Evolutionary conservation across 202 grass and related monocot genomes (phyloP), one percentile per base, ranked within the genome.

Genomic region (Cymbopogon flexuosus): DNA sequence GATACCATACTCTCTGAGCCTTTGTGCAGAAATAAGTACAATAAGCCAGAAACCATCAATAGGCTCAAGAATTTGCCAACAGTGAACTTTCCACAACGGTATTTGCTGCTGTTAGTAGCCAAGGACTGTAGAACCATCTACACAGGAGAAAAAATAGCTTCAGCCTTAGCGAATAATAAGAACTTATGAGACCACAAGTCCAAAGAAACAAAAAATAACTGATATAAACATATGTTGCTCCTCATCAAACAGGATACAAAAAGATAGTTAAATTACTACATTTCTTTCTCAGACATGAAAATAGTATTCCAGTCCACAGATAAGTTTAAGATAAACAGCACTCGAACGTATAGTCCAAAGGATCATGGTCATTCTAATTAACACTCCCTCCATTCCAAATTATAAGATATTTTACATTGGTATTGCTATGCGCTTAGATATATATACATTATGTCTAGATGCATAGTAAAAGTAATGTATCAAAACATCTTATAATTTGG

Each of bases 21-120:
- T 87, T 80, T 87, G 76, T 89, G 72, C 22, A 62, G 41, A 63
- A 94, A 14, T 66, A 94, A 89, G 78, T 91, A 94, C 69, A 86
- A 76, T 47, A 91, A 60, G 34, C 88, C 88, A 84, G 58, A 78
- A 73, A 89, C 65, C 92, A 94, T 84, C 71, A 91, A 80, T 59
- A 94, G 81, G 51, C 87, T 79, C 65, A 94, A 86, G 79, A 94
- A 87, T 60, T 94, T 94, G 43, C 92, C 92, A 62, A 88, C 74
- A 47, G 84, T 91, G n/a, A 90, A 94, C 57, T 86, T 86, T 91
- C 86, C 81, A 65, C 86, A 94, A 36, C 49, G 59, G 72, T 81
- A 94, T 70, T 77, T 89, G 81, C 52, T 68, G 22, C 72, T 84
- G 30, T 88, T 91, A 63, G 81, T 89, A 83, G 81, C 40, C 29